Base-by-base conservation (phyloP, 2,329 filamentous ascomycete species). In the Venturiaceae sp. region DNA sequence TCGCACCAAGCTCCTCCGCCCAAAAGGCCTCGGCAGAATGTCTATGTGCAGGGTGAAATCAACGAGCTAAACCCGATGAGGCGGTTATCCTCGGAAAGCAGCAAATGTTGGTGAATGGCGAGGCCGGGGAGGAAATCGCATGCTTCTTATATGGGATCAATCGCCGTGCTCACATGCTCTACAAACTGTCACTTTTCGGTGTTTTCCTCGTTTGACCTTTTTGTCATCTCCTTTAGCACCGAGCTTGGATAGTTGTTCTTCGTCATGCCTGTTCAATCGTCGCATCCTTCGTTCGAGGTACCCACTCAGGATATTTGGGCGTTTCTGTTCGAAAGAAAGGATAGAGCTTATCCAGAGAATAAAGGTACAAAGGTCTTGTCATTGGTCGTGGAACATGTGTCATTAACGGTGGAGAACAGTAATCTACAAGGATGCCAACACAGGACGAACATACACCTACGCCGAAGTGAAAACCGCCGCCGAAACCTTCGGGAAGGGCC, bases 271-370 rank as follows among this genome's bases (percentile, higher is more conserved):
- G 79, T 85, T 66, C 76, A 82, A 52, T 91, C 90, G 3, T 74
- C 75, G 0, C 90, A 85, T 67, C 78, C 83, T 1, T 71, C 77
- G 7, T 66, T 94, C 37, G 76, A 84, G 21, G 85, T 96, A 41
- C 91, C 92, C 0, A 75, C 86, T 64, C 73, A 85, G 58, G 90
- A 95, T 70, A 69, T 95, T 53, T 96, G 89, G 88, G 80, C 79
- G 0, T 84, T 91, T 60, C 74, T 95, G 50, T 91, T 95, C 66
- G 85, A 91, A 64, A 77, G 80, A 59, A 84, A 82, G 63, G 77
- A 86, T 63, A 83, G 74, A 63, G 71, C 75, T 2, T 95, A 83
- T 66, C 77, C 86, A 1, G 86, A 91, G 63, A 79, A 88, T 66
- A 90, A 92, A 76, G 80, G 89, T 90, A 72, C 58, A 73, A 55